Base-by-base conservation (phyloP, 139 green algal genomes). In the Coelastrella sp. region DNA sequence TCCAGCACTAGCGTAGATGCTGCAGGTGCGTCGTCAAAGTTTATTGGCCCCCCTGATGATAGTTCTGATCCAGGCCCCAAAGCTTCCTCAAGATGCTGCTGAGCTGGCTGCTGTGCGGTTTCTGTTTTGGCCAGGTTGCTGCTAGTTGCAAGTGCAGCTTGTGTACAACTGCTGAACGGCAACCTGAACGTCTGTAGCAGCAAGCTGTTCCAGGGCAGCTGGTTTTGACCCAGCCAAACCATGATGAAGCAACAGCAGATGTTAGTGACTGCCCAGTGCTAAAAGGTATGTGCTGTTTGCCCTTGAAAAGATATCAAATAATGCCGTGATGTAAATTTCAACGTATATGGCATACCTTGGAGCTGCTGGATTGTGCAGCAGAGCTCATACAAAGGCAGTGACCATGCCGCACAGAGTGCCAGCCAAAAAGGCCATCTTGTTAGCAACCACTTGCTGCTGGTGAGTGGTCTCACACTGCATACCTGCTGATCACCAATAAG, bases 401-500 rank as follows among this genome's bases (percentile, higher is more conserved):
- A n/a, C n/a, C n/a, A n/a, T n/a, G n/a, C n/a, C n/a, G n/a, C n/a
- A n/a, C n/a, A n/a, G n/a, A n/a, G n/a, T n/a, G n/a, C n/a, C n/a
- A n/a, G n/a, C n/a, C n/a, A n/a, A n/a, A n/a, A n/a, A n/a, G n/a
- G n/a, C n/a, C n/a, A n/a, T n/a, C n/a, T n/a, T n/a, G n/a, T n/a
- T n/a, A n/a, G n/a, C n/a, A n/a, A n/a, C n/a, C n/a, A n/a, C n/a
- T n/a, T n/a, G n/a, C n/a, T n/a, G n/a, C n/a, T n/a, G n/a, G n/a
- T n/a, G n/a, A 5, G 6, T 64, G 4, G 6, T 64, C 0, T 38
- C 5, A 21, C 21, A 8, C 40, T n/a, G 41, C 71, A 2, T 43
- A 79, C 72, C 72, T 79, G 72, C 72, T 79, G 72, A n/a, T 79
- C 37, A 37, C 72, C 72, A 5, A 79, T 30, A 13, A 43, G 43